Evolutionary conservation across 2,329 filamentous ascomycete genomes (phyloP), one percentile per base, ranked within the genome.

Genomic region (Ophiostoma fasciatum): DNA sequence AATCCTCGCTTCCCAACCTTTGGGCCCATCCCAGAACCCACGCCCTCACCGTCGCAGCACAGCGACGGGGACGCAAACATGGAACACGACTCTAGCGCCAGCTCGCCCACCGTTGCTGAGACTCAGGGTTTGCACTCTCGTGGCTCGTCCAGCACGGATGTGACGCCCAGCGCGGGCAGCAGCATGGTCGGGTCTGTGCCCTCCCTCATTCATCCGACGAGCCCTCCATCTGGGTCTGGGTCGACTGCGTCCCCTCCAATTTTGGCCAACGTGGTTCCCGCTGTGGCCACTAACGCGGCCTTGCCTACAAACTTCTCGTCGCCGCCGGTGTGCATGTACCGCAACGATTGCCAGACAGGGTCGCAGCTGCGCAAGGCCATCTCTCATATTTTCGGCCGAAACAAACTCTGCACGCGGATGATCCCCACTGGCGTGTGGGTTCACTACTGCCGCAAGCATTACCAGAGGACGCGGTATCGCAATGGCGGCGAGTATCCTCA

Each of bases 341-440:
- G 68, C 13, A 52, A 60, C 2, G 60, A 68, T 41, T 79, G 74
- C 49, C 63, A 69, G 31, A 77, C 71, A 0, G 64, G 64, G 4
- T 74, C 71, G 5, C 64, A 71, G 37, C 66, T 68, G 18, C 72
- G 82, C 32, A 88, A 88, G 56, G 74, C 78, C 5, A 78, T 88
- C 40, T 84, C 79, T 0, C 81, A 90, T 49, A 70, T 87, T 37
- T 88, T 88, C 46, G 82, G 82, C 17, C 72, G 83, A 26, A 90
- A 90, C 62, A 90, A 90, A 57, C 64, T 70, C 7, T 78, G 74
- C 48, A 90, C 82, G 1, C 68, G 77, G 23, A 63, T 66, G 30
- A 82, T 90, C 33, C 79, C 79, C 0, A 58, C 68, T 6, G 56
- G 70, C 17, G 68, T 82, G 3, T 88, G 81, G 81, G 72, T 83